These are phyloP conservation scores for Ogataea siamensis DNA, from an alignment of 805 yeast species.

Conservation along the genomic window DNA sequence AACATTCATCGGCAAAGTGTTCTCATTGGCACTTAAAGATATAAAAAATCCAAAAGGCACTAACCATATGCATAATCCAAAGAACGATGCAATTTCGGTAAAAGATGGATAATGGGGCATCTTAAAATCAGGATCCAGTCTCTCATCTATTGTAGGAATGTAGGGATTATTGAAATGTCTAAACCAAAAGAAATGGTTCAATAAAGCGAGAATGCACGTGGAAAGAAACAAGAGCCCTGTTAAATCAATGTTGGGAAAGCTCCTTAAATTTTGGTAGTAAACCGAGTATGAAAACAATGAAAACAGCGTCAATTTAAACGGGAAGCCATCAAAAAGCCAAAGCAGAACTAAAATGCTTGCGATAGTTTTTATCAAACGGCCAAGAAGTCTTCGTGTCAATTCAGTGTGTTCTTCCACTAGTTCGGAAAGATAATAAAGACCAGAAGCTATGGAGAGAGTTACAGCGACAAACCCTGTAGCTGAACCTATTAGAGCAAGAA, in stretches of 20 bases:
- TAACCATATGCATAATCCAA: conserved; percentile 91
- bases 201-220: conserved; percentile 68
- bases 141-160: conserved; percentile 64
- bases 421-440: conserved; percentile 86
- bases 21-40: conserved; percentile 88
- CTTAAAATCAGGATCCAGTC: conserved; percentile 55
- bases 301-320: conserved; percentile 62
- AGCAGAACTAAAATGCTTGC: conserved; percentile 54
- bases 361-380: conserved; percentile 60
- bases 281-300: conserved; percentile 69
- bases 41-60: conserved; percentile 91
- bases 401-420: conserved; percentile 91
- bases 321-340: conserved; percentile 75
- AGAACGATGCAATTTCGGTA: conserved; percentile 90
- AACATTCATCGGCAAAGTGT: conserved; percentile 61
- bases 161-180: conserved; percentile 71
- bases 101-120: conserved; percentile 76
- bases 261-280: conserved; percentile 72
- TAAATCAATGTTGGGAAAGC: conserved; percentile 81
- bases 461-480: conserved; percentile 59
- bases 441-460: conserved; percentile 74
- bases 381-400: conserved; percentile 70
- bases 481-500: conserved; percentile 60
- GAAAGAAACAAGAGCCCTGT: conserved; percentile 67
- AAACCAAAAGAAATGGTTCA: conserved; percentile 90